These are phyloP conservation scores for Eimeria brunetti DNA, from an alignment of 169 alveolate genomes.

Conservation along the genomic window DNA sequence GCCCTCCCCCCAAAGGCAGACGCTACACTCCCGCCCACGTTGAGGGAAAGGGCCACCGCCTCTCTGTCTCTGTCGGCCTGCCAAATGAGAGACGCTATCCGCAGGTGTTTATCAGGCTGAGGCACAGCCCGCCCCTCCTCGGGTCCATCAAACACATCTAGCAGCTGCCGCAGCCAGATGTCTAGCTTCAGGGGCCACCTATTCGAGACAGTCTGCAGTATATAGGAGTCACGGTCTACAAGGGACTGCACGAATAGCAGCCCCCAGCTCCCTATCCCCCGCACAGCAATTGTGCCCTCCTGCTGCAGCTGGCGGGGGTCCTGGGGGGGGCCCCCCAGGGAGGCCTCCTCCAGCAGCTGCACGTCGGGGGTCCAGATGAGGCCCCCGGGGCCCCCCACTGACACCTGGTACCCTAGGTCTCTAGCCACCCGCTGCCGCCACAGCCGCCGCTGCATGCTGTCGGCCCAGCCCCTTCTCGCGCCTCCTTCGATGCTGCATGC, in stretches of 20 bases:
- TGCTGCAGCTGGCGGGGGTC: neutral
- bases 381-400: constrained; percentile 64
- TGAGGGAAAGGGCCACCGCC: neutral
- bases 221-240: neutral
- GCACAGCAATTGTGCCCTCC: neutral
- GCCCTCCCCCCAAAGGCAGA: neutral
- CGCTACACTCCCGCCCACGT: neutral
- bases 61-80: constrained; percentile 50
- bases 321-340: neutral
- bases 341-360: constrained; percentile 29
- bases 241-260: constrained; percentile 19
- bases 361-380: constrained; percentile 64
- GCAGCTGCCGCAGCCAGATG: constrained; percentile 62
- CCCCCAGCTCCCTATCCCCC: neutral
- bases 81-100: constrained; percentile 62
- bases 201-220: neutral
- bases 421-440: constrained; percentile 40
- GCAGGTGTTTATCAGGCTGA: constrained; percentile 10
- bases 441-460: constrained; percentile 20
- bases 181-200: constrained; percentile 58
- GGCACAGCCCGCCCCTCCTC: constrained; percentile 33
- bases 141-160: constrained; percentile 30
- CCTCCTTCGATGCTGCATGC: constrained; percentile 37
- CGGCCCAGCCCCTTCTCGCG: constrained; percentile 37
- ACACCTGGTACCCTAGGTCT: constrained; percentile 29